A percentile compares a stretch with the other conserved stretches of the same genome.
Evolutionary conservation across 176 grass and related monocot species (phyloP).

Genomic region (Carex kokanica): DNA sequence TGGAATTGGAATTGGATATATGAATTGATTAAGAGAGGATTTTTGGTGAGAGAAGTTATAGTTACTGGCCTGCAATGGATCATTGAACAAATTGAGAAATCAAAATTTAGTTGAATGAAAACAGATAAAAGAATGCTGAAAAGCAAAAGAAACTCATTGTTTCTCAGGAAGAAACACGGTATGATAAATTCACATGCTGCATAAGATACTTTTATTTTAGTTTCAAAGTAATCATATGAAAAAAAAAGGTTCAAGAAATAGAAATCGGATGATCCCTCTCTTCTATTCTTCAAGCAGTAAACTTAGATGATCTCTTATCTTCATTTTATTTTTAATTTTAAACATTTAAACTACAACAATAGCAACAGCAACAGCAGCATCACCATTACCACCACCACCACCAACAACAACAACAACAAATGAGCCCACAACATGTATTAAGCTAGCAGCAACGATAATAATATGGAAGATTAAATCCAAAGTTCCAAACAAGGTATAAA

Average conservation of each 20-base stretch:
- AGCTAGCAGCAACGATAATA: neutral
- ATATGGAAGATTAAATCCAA: neutral
- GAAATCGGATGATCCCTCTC: neutral
- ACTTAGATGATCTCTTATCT: neutral
- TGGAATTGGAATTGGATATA: slow-evolving; percentile 12
- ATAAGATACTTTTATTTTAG: neutral
- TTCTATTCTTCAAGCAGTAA: neutral
- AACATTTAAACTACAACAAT: neutral
- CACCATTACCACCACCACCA: too few species aligned
- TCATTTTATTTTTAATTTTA: neutral
- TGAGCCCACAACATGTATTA: neutral
- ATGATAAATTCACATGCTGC: neutral
- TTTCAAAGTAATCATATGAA: neutral
- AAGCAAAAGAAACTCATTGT: neutral
- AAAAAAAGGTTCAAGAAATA: neutral
- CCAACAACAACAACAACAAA: neutral
- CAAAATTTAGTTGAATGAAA: neutral
- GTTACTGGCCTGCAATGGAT: slow-evolving; percentile 7
- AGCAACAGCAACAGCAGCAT: too few species aligned
- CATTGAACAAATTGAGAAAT: neutral
- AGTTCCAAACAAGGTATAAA: neutral
- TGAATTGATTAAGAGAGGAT: slow-evolving; percentile 29
- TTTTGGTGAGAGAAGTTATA: slow-evolving; percentile 21
- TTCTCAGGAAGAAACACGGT: neutral
- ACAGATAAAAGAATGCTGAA: neutral